phyloP scores from a whole-genome alignment of 768 basidiomycete species.

The Psilocybe azurescens region DNA sequence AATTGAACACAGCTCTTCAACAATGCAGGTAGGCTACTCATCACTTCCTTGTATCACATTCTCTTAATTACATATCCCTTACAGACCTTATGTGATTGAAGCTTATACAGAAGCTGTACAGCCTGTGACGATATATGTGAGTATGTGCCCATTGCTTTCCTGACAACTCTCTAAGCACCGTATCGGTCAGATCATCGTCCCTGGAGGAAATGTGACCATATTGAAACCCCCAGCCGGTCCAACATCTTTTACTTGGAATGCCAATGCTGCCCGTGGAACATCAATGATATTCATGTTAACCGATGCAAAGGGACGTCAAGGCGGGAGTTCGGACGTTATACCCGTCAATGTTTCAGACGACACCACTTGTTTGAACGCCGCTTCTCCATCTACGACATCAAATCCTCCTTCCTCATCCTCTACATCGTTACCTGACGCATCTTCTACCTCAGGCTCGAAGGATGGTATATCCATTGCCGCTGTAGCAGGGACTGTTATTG shows the following conservation, averaged over 20 bases:
- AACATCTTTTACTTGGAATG: conserved; percentile 55
- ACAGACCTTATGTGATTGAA: conserved; percentile 53
- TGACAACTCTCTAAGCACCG: not conserved
- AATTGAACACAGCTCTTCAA: conserved; percentile 54
- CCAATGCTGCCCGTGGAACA: conserved; percentile 62
- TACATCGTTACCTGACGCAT: conserved; percentile 18
- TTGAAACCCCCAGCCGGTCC: conserved; percentile 47
- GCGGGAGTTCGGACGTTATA: conserved; percentile 63
- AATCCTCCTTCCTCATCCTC: conserved; percentile 29
- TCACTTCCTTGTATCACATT: conserved; percentile 8
- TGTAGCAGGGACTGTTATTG: conserved; percentile 58
- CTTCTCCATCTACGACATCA: conserved; percentile 58
- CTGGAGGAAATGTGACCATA: conserved; percentile 58
- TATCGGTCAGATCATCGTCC: conserved; percentile 60
- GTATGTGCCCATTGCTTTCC: conserved; percentile 15
- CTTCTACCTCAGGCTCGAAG: conserved; percentile 19
- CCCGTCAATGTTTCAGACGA: conserved; percentile 53
- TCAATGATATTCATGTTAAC: conserved; percentile 61
- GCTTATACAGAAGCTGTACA: conserved; percentile 49
- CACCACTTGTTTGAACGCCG: conserved; percentile 52
- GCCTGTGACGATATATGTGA: conserved; percentile 61
- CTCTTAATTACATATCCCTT: not conserved
- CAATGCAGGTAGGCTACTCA: conserved; percentile 60
- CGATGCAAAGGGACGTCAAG: conserved; percentile 53
- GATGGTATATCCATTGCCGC: conserved; percentile 44